Base-by-base conservation (phyloP, 805 yeast species). In the Barnettozyma pratensis region DNA sequence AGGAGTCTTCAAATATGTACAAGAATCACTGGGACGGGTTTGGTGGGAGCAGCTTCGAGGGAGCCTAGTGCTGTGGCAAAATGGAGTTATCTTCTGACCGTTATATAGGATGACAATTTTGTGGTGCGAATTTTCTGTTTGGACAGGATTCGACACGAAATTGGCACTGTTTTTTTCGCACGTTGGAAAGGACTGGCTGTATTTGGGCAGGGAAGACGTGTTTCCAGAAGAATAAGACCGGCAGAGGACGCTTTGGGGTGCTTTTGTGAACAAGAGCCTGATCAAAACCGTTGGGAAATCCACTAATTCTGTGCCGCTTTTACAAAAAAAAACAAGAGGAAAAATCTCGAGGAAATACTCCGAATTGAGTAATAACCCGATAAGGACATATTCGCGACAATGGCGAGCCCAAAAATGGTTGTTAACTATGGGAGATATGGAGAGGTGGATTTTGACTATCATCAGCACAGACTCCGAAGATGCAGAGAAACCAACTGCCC, bases 1-100 rank as follows among this genome's bases (percentile, higher is more conserved):
- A 25, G 11, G 39, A 11, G 40, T 42, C 45, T 45, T 42, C 40
- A 42, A 31, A 35, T 49, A 49, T 49, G 44, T 49, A 49, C 52
- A 45, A 27, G 52, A 48, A 35, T 37, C 47, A 34, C 41, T 28
- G 25, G 39, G 19, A 10, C 14, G 12, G 4, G 25, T 36, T 26
- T n/a, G 29, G 26, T 30, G 40, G 28, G 9, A 34, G 11, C 42
- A 44, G n/a, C 19, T 8, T 39, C 7, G 36, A n/a, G 12, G 25
- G 14, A 7, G 19, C 19, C 7, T 11, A 5, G 29, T 11, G 5
- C 26, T 11, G 29, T 8, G 34, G 31, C 10, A 5, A 28, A 31
- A 31, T 8, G 34, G 34, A 11, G 11, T 8, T 31, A 2, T 31
- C 34, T 2, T 31, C 34, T 31, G 34, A 31, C 34, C 34, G 2